Conservation (phyloP, 225 moss, liverwort and hornwort genomes). For the Pseudisothecium myosuroides region DNA sequence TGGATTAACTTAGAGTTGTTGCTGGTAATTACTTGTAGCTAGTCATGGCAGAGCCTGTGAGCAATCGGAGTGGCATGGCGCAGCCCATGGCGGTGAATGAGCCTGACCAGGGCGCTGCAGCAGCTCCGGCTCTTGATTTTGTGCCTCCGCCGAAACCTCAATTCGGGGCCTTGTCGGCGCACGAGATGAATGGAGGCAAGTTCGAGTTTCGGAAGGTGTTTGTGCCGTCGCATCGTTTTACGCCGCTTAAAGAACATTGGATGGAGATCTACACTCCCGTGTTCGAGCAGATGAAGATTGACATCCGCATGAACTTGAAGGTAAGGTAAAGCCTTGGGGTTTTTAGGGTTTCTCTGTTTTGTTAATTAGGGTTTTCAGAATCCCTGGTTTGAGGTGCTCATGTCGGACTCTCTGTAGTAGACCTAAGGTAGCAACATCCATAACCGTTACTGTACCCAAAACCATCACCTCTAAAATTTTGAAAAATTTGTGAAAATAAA, state of each 20-base stretch:
- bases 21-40: not conserved
- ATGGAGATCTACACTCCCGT: slow-evolving; percentile 87
- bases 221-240: slow-evolving; percentile 77
- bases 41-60: not conserved
- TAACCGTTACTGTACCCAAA: no score
- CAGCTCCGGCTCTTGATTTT: slow-evolving; percentile 9
- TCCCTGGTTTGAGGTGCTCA: not conserved
- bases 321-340: not conserved
- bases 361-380: not conserved
- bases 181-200: slow-evolving; percentile 76
- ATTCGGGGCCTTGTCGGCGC: slow-evolving; percentile 68
- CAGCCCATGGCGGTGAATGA: slow-evolving; percentile 21
- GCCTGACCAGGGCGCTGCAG: not conserved
- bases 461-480: no score
- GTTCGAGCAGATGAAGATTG: slow-evolving; percentile 89
- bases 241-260: slow-evolving; percentile 83
- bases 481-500: no score
- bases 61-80: not conserved
- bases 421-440: no score
- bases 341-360: not conserved
- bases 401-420: not conserved
- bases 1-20: not conserved
- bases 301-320: slow-evolving; percentile 86
- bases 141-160: slow-evolving; percentile 44
- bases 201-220: slow-evolving; percentile 83